phyloP scores from a whole-genome alignment of 2,329 filamentous ascomycete species.

The Aspergillus neoniger region DNA sequence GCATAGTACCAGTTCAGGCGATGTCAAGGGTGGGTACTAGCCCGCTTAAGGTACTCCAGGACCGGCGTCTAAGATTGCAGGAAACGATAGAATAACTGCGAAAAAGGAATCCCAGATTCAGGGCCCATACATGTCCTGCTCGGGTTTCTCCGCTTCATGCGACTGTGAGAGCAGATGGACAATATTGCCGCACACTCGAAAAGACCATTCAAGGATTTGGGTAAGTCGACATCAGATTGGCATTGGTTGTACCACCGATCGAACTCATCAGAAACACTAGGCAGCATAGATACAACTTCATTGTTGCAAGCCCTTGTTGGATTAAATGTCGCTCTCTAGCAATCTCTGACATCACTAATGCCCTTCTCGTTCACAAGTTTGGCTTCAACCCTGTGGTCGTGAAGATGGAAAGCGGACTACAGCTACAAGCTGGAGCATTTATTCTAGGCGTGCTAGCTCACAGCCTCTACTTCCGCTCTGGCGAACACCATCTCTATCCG shows the following conservation, averaged over 20 bases:
- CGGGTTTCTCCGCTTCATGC: too few species aligned
- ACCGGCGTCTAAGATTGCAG: background rate
- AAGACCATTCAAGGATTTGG: background rate
- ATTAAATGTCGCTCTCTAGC: background rate
- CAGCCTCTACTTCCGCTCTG: background rate
- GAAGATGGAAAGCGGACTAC: background rate
- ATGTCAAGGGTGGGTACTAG: background rate
- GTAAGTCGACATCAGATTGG: background rate
- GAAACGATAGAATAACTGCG: too few species aligned
- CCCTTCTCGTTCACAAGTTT: too few species aligned
- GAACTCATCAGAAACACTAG: background rate
- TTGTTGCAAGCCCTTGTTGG: background rate
- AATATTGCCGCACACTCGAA: too few species aligned
- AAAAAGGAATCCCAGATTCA: too few species aligned
- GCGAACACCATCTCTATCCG: constrained; percentile 1
- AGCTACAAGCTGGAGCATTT: background rate
- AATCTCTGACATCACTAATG: background rate
- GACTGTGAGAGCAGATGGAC: too few species aligned
- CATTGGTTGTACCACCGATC: background rate
- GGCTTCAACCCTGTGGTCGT: background rate
- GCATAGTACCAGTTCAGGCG: background rate
- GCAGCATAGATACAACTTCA: background rate
- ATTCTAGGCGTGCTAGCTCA: background rate
- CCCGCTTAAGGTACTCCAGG: background rate
- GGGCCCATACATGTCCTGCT: too few species aligned